Percentiles rank a stretch among this genome's conserved stretches.
Evolutionary conservation across 1,139 yeast genomes (phyloP).

Genomic region (Scheffersomyces parashehatae): DNA sequence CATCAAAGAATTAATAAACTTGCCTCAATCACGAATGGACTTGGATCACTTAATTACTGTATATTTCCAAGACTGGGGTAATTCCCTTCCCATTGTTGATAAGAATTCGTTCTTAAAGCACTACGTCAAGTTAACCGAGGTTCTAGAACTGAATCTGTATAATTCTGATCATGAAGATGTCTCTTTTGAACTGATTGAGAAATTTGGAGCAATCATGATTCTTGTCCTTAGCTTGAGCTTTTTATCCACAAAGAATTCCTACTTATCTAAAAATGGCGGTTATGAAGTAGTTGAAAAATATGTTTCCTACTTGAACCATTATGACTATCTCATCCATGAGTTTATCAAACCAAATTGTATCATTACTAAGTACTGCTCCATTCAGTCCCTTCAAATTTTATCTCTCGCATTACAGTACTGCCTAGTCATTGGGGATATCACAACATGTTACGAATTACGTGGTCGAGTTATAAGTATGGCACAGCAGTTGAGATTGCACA

Average conservation of each 20-base stretch:
- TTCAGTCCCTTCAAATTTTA: slow-evolving; percentile 70
- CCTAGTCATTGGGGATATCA: slow-evolving; percentile 70
- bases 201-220: slow-evolving; percentile 62
- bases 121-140: slow-evolving; percentile 50
- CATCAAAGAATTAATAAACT: slow-evolving; percentile 42
- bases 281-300: slow-evolving; percentile 19
- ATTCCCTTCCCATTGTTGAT: slow-evolving; percentile 67
- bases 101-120: slow-evolving; percentile 61
- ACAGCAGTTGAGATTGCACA: slow-evolving; percentile 79
- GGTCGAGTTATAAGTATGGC: slow-evolving; percentile 82
- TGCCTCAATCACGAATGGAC: slow-evolving; percentile 55
- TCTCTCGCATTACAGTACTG: slow-evolving; percentile 72
- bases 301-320: slow-evolving; percentile 37
- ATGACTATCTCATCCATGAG: slow-evolving; percentile 53
- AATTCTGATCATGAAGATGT: slow-evolving; percentile 7
- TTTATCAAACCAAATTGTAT: slow-evolving; percentile 54
- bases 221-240: slow-evolving; percentile 62
- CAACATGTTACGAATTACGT: slow-evolving; percentile 72
- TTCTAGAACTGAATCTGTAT: slow-evolving; percentile 30
- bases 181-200: slow-evolving; percentile 44
- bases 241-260: slow-evolving; percentile 37
- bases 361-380: slow-evolving; percentile 56
- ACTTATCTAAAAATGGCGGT: slow-evolving; percentile 14
- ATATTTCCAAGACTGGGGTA: slow-evolving; percentile 82
- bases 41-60: slow-evolving; percentile 57